These are phyloP conservation scores for Fusarium agapanthi DNA, from an alignment of 2,329 filamentous ascomycete species.

Conservation along the genomic window DNA sequence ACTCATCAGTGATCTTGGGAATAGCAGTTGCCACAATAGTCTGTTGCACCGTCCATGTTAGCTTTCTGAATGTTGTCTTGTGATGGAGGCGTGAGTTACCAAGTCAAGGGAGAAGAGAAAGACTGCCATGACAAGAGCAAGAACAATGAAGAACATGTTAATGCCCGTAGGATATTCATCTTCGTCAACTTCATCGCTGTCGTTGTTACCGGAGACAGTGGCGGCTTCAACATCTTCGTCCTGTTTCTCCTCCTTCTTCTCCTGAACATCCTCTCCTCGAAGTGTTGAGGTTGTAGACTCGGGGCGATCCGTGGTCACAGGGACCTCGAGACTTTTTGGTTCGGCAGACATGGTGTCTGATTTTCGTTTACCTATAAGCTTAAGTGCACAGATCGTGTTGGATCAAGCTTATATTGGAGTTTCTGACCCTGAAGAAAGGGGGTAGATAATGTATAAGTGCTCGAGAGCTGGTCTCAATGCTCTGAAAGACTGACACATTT, in stretches of 20 bases:
- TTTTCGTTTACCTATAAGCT: neutral
- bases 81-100: slow-evolving; percentile 41
- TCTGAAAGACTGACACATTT: slow-evolving; percentile 7
- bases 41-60: slow-evolving; percentile 39
- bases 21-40: slow-evolving; percentile 67
- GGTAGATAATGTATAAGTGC: slow-evolving; percentile 1
- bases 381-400: neutral
- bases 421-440: neutral
- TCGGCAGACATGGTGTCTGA: slow-evolving; percentile 21
- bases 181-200: slow-evolving; percentile 35
- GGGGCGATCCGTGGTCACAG: slow-evolving; percentile 32
- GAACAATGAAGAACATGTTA: slow-evolving; percentile 54
- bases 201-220: slow-evolving; percentile 30
- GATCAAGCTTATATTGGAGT: slow-evolving; percentile 24
- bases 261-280: slow-evolving; percentile 41
- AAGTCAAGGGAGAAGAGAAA: slow-evolving; percentile 61
- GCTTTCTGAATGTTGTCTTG: neutral
- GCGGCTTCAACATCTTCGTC: slow-evolving; percentile 36
- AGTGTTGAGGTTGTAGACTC: slow-evolving; percentile 45
- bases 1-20: slow-evolving; percentile 63
- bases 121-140: slow-evolving; percentile 57
- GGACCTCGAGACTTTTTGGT: slow-evolving; percentile 36
- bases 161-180: slow-evolving; percentile 52
- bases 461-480: slow-evolving; percentile 11
- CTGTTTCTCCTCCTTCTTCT: slow-evolving; percentile 41